Conservation (phyloP, 2,329 filamentous ascomycete species). For the Pseudogymnoascus sp. region DNA sequence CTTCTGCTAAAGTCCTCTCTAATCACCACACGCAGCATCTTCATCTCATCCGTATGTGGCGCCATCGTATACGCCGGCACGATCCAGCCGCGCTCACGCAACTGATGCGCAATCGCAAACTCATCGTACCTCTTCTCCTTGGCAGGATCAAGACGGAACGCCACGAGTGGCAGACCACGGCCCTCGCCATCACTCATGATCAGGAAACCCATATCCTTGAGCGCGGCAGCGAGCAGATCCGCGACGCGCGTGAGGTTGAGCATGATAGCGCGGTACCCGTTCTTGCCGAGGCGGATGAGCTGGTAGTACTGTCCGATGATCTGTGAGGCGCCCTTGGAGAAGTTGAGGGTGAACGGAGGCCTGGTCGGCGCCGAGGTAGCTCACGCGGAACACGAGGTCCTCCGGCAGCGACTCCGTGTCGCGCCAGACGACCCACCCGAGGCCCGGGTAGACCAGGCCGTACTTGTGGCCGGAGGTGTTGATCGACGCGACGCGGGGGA, state of each 20-base stretch:
- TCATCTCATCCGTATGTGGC: constrained; percentile 72
- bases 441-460: constrained; percentile 75
- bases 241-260: constrained; percentile 83
- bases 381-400: constrained; percentile 98
- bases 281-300: constrained; percentile 88
- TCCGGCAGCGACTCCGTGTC: constrained; percentile 71
- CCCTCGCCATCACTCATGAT: constrained; percentile 81
- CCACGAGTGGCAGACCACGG: constrained; percentile 78
- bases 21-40: constrained; percentile 88
- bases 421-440: constrained; percentile 92
- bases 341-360: constrained; percentile 95
- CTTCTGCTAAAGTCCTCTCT: constrained; percentile 84
- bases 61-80: constrained; percentile 98
- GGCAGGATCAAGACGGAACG: constrained; percentile 64
- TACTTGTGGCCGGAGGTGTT: constrained; percentile 93
- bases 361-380: constrained; percentile 94
- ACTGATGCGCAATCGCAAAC: constrained; percentile 74
- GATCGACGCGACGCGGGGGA: constrained; percentile 86
- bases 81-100: constrained; percentile 84
- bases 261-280: constrained; percentile 90
- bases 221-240: constrained; percentile 72
- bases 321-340: constrained; percentile 90
- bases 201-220: constrained; percentile 71
- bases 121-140: constrained; percentile 53
- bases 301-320: constrained; percentile 98